phyloP scores from a whole-genome alignment of 805 yeast species.

The Monosporozyma solicola region DNA sequence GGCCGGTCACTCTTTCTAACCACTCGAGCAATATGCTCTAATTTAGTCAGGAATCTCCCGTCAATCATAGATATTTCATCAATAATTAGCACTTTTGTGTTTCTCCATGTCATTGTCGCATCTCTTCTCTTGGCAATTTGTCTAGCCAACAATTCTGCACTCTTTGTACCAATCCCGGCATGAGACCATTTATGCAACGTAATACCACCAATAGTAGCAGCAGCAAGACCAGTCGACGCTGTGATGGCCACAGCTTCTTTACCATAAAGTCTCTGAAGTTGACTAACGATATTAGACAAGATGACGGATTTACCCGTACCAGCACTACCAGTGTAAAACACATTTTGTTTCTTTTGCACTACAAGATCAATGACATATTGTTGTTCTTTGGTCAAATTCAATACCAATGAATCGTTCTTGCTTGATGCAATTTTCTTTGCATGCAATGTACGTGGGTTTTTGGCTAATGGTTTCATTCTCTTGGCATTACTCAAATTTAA shows the following conservation, averaged over 20 bases:
- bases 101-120: slow-evolving; percentile 43
- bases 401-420: background rate
- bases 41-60: slow-evolving; percentile 63
- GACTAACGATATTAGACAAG: slow-evolving; percentile 51
- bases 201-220: slow-evolving; percentile 84
- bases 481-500: slow-evolving; percentile 13
- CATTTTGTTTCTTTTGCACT: slow-evolving; percentile 40
- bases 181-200: slow-evolving; percentile 84
- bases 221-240: slow-evolving; percentile 95
- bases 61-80: slow-evolving; percentile 96
- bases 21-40: slow-evolving; percentile 57
- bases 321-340: slow-evolving; percentile 77
- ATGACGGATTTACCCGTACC: slow-evolving; percentile 83
- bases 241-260: slow-evolving; percentile 65
- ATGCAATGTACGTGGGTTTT: background rate
- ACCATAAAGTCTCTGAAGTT: slow-evolving; percentile 38
- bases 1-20: slow-evolving; percentile 47
- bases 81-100: slow-evolving; percentile 61
- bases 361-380: slow-evolving; percentile 42
- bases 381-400: slow-evolving; percentile 40
- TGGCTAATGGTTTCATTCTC: slow-evolving; percentile 11
- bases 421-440: background rate
- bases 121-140: slow-evolving; percentile 14
- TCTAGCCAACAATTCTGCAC: slow-evolving; percentile 34
- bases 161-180: slow-evolving; percentile 65